These are phyloP conservation scores for Ascochyta fabae DNA, from an alignment of 2,329 filamentous ascomycete species.

Conservation along the genomic window DNA sequence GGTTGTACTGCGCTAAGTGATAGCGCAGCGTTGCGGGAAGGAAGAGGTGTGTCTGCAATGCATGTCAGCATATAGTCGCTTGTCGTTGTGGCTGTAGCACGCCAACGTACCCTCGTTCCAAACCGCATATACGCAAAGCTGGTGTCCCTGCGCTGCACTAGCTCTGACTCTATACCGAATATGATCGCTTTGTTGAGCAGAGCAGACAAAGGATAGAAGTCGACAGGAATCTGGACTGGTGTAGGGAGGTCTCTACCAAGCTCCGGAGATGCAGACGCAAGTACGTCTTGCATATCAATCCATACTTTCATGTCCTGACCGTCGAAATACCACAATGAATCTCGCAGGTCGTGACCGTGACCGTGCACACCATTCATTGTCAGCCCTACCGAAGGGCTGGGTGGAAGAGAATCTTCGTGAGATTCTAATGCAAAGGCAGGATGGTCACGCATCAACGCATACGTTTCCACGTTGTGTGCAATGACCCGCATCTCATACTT, in stretches of 20 bases:
- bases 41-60: slow-evolving; percentile 83
- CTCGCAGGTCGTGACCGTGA: slow-evolving; percentile 65
- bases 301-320: slow-evolving; percentile 85
- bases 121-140: slow-evolving; percentile 91
- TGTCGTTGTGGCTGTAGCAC: neutral
- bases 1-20: slow-evolving; percentile 76
- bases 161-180: slow-evolving; percentile 87
- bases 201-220: slow-evolving; percentile 93
- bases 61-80: slow-evolving; percentile 25
- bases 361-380: slow-evolving; percentile 55
- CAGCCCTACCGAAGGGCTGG: slow-evolving; percentile 57
- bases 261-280: slow-evolving; percentile 72
- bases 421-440: slow-evolving; percentile 58
- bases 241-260: slow-evolving; percentile 72
- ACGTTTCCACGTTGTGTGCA: slow-evolving; percentile 95
- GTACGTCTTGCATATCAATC: slow-evolving; percentile 85
- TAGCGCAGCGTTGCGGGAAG: slow-evolving; percentile 85
- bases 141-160: slow-evolving; percentile 91
- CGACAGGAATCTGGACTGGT: slow-evolving; percentile 79
- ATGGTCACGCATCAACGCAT: slow-evolving; percentile 89
- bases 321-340: slow-evolving; percentile 95
- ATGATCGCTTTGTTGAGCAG: slow-evolving; percentile 89
- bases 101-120: slow-evolving; percentile 74
- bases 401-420: slow-evolving; percentile 56
- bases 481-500: slow-evolving; percentile 99